phyloP scores from a whole-genome alignment of 768 basidiomycete species.

The Kwoniella pini region DNA sequence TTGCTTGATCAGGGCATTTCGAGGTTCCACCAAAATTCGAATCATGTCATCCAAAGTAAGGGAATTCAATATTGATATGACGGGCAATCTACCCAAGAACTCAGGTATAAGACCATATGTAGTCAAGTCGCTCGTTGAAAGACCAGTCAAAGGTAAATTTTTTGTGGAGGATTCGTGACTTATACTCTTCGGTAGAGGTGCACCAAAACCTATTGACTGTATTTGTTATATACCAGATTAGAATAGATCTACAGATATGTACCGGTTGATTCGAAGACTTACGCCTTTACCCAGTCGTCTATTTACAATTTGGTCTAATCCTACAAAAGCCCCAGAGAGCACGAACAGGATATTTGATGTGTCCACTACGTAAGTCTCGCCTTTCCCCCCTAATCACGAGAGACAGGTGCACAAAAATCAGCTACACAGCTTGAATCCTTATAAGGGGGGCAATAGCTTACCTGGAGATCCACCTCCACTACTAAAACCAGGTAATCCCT shows the following conservation, averaged over 20 bases:
- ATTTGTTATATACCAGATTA: too few species aligned
- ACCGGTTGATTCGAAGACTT: constrained; percentile 55
- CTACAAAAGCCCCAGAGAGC: constrained; percentile 91
- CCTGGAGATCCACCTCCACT: constrained; percentile 36
- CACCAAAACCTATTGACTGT: constrained; percentile 87
- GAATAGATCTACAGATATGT: too few species aligned
- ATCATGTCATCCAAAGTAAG: constrained; percentile 79
- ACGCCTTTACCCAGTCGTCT: constrained; percentile 81
- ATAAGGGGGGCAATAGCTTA: not conserved
- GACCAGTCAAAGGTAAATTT: constrained; percentile 30
- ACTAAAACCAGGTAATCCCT: constrained; percentile 51
- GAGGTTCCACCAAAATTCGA: constrained; percentile 87
- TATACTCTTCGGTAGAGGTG: constrained; percentile 56
- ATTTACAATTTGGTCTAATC: constrained; percentile 78
- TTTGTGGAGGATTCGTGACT: not conserved
- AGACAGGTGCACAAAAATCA: too few species aligned
- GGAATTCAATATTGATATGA: constrained; percentile 79
- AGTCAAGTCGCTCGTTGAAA: constrained; percentile 65
- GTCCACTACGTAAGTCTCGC: constrained; percentile 52
- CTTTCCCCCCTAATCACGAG: constrained; percentile 38
- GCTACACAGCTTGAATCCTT: constrained; percentile 1
- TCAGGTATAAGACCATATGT: constrained; percentile 96
- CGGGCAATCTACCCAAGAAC: constrained; percentile 88
- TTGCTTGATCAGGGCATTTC: constrained; percentile 86
- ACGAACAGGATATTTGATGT: constrained; percentile 87